A percentile compares a stretch with the other conserved stretches of the same genome.
phyloP scores from a whole-genome alignment of 345 rosid species.

The Boechera stricta region DNA sequence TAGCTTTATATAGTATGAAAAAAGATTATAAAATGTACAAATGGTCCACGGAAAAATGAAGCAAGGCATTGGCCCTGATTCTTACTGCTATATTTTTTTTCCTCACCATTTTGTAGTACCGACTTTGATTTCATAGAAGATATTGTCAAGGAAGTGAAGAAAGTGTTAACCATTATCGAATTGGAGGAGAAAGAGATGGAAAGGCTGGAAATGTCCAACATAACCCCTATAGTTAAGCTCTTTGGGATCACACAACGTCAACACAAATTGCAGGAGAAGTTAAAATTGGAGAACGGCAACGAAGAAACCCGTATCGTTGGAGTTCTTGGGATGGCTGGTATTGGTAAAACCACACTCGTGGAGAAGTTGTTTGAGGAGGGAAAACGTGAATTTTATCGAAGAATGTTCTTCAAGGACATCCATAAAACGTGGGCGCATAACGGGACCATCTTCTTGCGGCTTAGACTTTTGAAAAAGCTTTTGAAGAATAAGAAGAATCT shows the following conservation, averaged over 20 bases:
- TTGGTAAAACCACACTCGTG: not conserved
- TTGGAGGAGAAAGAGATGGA: not conserved
- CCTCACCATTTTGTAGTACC: not conserved
- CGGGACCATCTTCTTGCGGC: not conserved
- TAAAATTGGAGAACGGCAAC: not conserved
- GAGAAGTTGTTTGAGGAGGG: not conserved
- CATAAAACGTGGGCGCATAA: not conserved
- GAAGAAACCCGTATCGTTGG: not conserved
- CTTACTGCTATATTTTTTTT: not conserved
- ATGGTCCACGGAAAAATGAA: too few relatives aligned
- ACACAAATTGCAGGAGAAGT: not conserved
- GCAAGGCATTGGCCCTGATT: too few relatives aligned
- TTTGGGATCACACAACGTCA: not conserved
- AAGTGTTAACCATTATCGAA: not conserved
- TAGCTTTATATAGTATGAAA: too few relatives aligned
- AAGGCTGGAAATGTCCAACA: too few relatives aligned
- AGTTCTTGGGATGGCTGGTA: not conserved
- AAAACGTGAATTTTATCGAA: not conserved
- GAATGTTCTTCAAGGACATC: not conserved
- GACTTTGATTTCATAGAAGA: not conserved
- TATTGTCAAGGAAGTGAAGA: constrained; percentile 1
- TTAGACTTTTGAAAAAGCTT: not conserved
- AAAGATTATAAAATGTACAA: too few relatives aligned
- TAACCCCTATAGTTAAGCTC: too few relatives aligned
- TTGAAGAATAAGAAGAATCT: not conserved